Conservation (phyloP, 257 asterid genomes). For the Hygrophila difformis region DNA sequence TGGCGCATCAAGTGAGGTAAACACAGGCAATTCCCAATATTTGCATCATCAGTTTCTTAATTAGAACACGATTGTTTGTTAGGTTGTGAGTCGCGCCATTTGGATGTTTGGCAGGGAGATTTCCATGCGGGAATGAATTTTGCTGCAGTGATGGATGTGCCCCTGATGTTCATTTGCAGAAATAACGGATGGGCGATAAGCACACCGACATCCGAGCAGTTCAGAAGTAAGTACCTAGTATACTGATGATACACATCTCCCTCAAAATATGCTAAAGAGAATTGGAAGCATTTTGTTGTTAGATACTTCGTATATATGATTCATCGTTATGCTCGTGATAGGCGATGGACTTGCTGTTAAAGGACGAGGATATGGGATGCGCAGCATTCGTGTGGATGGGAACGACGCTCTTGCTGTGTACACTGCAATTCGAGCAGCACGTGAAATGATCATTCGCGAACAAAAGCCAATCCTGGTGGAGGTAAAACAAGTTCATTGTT, state of each 20-base stretch:
- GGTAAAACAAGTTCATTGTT: conserved; percentile 50
- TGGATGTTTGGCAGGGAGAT: conserved; percentile 60
- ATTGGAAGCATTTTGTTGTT: neutral
- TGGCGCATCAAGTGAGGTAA: conserved; percentile 88
- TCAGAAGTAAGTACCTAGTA: conserved; percentile 40
- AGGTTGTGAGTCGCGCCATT: conserved; percentile 1
- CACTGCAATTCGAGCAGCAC: conserved; percentile 52
- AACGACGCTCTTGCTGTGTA: conserved; percentile 81
- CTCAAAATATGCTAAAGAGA: neutral
- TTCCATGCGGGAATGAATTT: conserved; percentile 88
- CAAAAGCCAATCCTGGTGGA: conserved; percentile 75
- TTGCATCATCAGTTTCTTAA: neutral
- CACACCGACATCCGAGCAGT: conserved; percentile 65
- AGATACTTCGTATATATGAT: no score
- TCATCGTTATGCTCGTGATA: no score
- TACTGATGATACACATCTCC: no score
- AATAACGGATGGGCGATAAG: conserved; percentile 99
- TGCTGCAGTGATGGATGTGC: conserved; percentile 82
- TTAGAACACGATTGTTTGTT: neutral
- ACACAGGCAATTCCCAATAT: neutral
- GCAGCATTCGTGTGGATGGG: conserved; percentile 78
- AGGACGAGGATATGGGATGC: conserved; percentile 77
- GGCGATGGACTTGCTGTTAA: conserved; percentile 87
- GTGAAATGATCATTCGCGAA: conserved; percentile 62
- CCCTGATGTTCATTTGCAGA: conserved; percentile 72